A percentile compares a stretch with the other conserved stretches of the same genome.
Evolutionary conservation across 2,329 filamentous ascomycete genomes (phyloP).

Genomic region (Aotearoamyces nothofagi): DNA sequence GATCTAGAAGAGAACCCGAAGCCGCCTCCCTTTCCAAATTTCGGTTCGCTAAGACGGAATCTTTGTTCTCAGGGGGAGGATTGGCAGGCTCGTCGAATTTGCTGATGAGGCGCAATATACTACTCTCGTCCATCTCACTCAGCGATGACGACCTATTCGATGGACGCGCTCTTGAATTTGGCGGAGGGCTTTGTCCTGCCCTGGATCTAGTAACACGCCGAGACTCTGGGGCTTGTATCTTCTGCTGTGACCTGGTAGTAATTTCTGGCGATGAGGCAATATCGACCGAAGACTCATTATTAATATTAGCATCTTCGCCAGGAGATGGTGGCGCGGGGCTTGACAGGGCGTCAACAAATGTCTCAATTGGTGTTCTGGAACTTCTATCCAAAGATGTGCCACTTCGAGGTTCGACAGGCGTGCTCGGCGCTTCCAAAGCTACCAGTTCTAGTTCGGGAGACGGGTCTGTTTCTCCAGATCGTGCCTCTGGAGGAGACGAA

Average conservation of each 20-base stretch:
- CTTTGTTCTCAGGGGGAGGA: no score
- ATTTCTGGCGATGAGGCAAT: conserved; percentile 11
- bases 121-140: conserved; percentile 15
- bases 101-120: conserved; percentile 12
- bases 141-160: conserved; percentile 1
- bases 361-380: no score
- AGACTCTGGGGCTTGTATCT: neutral
- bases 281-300: conserved; percentile 14
- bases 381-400: no score
- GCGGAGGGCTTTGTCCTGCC: no score
- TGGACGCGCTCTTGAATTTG: neutral
- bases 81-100: conserved; percentile 12
- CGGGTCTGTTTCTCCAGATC: no score
- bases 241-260: neutral
- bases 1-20: neutral
- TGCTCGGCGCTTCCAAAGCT: no score
- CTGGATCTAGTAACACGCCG: neutral
- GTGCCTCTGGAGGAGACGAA: conserved; percentile 12
- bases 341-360: conserved; percentile 32
- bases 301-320: conserved; percentile 10
- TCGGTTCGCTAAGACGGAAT: no score
- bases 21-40: conserved; percentile 1
- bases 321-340: conserved; percentile 23
- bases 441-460: no score
- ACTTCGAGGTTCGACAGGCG: no score